Percentiles rank a stretch among this genome's conserved stretches.
Evolutionary conservation across 2,329 filamentous ascomycete species (phyloP).

Genomic region (Xylariaceae sp.): DNA sequence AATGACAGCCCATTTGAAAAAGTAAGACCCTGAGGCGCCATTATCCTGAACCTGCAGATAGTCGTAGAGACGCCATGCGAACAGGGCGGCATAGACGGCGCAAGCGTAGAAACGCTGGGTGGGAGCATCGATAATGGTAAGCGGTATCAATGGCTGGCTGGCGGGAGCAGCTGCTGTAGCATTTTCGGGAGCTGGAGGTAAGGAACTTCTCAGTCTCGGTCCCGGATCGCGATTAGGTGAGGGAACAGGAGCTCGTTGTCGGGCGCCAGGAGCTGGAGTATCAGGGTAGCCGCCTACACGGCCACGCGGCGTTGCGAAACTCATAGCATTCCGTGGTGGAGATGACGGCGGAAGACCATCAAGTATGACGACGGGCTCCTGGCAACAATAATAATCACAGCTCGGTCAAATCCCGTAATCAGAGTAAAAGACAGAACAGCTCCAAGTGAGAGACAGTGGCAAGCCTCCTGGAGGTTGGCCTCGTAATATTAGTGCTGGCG

Average conservation of each 20-base stretch:
- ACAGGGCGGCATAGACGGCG: conserved; percentile 76
- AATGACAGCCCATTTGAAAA: conserved; percentile 90
- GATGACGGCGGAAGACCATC: conserved; percentile 25
- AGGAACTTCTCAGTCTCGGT: conserved; percentile 18
- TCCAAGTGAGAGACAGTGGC: too few species aligned
- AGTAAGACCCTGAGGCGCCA: conserved; percentile 84
- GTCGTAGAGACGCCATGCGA: conserved; percentile 87
- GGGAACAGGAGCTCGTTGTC: conserved; percentile 41
- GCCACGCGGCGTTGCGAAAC: conserved; percentile 75
- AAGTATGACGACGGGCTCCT: background rate
- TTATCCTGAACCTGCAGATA: conserved; percentile 80
- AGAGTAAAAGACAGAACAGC: background rate
- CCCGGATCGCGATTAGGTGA: conserved; percentile 16
- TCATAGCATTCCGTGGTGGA: conserved; percentile 72
- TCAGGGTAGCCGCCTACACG: conserved; percentile 81
- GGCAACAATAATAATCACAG: background rate
- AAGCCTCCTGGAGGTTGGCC: background rate
- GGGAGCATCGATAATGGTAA: conserved; percentile 83
- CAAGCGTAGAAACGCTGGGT: conserved; percentile 88
- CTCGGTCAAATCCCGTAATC: background rate
- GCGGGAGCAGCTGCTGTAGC: conserved; percentile 33
- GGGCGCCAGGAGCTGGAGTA: conserved; percentile 65
- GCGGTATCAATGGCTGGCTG: conserved; percentile 74
- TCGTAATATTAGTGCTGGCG: background rate
- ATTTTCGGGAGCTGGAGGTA: conserved; percentile 57